phyloP scores from a whole-genome alignment of 2,329 filamentous ascomycete genomes.

The Scorias spongiosa region DNA sequence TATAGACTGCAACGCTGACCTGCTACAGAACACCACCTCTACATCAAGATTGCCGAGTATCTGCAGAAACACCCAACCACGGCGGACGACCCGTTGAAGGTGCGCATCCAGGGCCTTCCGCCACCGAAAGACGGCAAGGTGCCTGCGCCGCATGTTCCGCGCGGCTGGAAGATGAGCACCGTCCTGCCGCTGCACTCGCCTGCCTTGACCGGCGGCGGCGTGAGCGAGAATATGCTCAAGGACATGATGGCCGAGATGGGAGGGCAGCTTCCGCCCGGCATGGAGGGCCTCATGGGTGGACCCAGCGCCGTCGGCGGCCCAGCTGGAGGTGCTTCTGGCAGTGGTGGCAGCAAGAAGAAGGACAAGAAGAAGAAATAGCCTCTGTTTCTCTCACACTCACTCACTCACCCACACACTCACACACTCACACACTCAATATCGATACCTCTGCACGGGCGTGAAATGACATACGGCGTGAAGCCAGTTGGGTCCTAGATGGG shows the following conservation, averaged over 20 bases:
- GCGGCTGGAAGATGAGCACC: slow-evolving; percentile 79
- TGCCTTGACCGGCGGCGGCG: slow-evolving; percentile 80
- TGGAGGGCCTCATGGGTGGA: slow-evolving; percentile 17
- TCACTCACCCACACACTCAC: too few species aligned
- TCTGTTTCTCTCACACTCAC: too few species aligned
- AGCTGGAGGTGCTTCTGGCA: slow-evolving; percentile 6
- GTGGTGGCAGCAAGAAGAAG: slow-evolving; percentile 16
- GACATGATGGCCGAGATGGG: slow-evolving; percentile 93
- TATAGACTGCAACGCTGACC: background rate
- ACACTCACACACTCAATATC: too few species aligned
- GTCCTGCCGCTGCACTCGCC: slow-evolving; percentile 78
- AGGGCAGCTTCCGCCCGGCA: slow-evolving; percentile 16
- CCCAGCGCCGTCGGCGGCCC: slow-evolving; percentile 7
- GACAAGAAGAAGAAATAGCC: slow-evolving; percentile 16
- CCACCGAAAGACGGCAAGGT: slow-evolving; percentile 40
- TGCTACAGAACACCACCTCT: slow-evolving; percentile 64
- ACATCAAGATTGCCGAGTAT: slow-evolving; percentile 62
- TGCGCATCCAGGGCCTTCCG: slow-evolving; percentile 60
- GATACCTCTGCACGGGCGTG: too few species aligned
- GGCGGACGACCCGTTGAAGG: slow-evolving; percentile 51
- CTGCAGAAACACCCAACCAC: slow-evolving; percentile 65
- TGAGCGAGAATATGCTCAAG: slow-evolving; percentile 86
- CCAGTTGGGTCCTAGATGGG: too few species aligned
- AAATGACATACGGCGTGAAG: too few species aligned
- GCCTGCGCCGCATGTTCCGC: slow-evolving; percentile 51